Evolutionary conservation across 768 basidiomycete species (phyloP), one percentile per base, ranked within the genome.

Genomic region (Tulasnella sp.): DNA sequence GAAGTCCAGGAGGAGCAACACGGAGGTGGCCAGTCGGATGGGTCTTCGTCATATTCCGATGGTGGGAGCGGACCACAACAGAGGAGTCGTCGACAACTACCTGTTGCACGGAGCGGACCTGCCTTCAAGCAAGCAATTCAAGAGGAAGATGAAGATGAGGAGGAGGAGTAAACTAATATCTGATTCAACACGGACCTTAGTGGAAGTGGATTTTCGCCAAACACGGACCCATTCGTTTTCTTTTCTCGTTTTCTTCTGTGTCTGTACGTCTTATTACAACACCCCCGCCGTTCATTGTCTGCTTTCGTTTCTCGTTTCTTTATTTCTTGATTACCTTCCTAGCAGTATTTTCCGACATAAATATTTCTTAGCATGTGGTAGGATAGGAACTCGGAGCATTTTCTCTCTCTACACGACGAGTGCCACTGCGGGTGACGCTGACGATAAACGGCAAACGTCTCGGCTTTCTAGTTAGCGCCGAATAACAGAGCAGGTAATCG

Each of bases 91-190:
- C 88, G 94, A 81, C 93, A 94, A 84, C 87, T 96, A 18, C 94
- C 94, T 37, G 85, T 88, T 75, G 88, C 86, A n/a, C 89, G 94
- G 37, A 87, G 90, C n/a, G 94, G 93, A 0, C 91, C 90, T 75
- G 91, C 93, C 12, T 94, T 94, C 83, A 87, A 84, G 83, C 90
- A 92, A 82, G 86, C 93, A 6, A 95, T 94, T 79, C 93, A 94
- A 85, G 94, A 95, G 84, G 94, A 95, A 84, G 94, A 96, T 82
- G 94, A 95, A 85, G 94, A 89, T 31, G 81, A 82, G 72, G 94
- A 94, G 83, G 91, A 80, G 79, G 41, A 80, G 58, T 44, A 77
- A 75, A 69, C 18, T 28, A 16, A 22, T 20, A 31, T 69, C 28
- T 28, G 64, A 37, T 69, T 69, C 9, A 69, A 37, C 64, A 69